Conservation (phyloP, 2,329 filamentous ascomycete species). For the Colletotrichum sp. region DNA sequence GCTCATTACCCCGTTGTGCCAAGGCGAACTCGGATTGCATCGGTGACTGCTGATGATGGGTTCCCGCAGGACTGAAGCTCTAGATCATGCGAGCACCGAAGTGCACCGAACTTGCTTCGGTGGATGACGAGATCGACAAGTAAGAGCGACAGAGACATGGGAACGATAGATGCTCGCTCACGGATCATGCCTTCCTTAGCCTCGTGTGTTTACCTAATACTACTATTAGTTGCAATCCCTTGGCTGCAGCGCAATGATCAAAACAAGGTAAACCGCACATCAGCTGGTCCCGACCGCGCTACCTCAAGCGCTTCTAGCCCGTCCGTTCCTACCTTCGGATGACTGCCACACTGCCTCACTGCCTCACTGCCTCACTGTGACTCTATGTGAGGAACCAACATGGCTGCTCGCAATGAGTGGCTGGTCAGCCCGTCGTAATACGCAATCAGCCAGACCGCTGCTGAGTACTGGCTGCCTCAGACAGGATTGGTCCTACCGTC, state of each 20-base stretch:
- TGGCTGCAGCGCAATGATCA: not conserved
- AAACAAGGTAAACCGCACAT: not conserved
- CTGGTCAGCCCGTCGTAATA: not conserved
- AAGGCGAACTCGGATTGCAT: not conserved
- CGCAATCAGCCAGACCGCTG: not conserved
- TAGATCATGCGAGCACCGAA: not conserved
- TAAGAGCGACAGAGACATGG: not conserved
- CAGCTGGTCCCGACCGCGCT: not conserved
- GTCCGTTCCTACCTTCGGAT: not conserved
- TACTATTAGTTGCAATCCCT: not conserved
- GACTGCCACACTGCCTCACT: not conserved
- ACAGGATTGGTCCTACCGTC: not conserved
- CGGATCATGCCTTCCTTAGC: not conserved
- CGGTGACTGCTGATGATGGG: conserved; percentile 10
- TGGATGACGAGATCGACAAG: not conserved
- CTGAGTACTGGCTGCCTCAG: not conserved
- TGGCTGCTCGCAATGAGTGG: not conserved
- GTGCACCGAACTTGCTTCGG: not conserved
- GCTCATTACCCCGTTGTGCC: not conserved
- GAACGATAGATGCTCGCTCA: not conserved
- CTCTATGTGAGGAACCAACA: not conserved
- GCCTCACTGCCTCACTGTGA: not conserved
- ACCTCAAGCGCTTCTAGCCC: not conserved
- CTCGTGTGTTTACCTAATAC: not conserved
- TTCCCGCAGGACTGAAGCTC: not conserved